Evolutionary conservation across 345 rosid species (phyloP), one percentile per base, ranked within the genome.

Genomic region (Brassica carinata): DNA sequence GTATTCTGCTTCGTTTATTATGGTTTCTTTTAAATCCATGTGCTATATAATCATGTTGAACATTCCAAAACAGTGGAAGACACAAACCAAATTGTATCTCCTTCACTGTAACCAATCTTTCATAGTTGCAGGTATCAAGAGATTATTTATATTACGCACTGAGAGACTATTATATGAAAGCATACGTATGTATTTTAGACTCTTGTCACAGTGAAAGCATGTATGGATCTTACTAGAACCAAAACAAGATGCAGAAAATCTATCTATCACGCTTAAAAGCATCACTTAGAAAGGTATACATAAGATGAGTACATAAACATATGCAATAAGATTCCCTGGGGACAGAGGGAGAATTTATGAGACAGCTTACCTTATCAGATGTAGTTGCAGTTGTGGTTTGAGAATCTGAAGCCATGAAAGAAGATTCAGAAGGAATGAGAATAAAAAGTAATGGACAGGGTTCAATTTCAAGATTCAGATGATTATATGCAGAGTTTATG

Each of bases 321-420:
- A 38, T 5, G 36, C 65, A 29, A 30, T 29, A 71, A 58, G 64
- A 63, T 15, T 80, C 62, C 64, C 5, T 36, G 67, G 58, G 10
- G 40, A 74, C 62, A 11, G 45, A 43, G 8, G 7, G 27, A 73
- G 13, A 29, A 5, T 13, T 18, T 67, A n/a, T 79, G 43, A 69
- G 10, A 5, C 55, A 38, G 48, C 51, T 75, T 64, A 80, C 83
- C 72, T 63, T 70, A 69, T 80, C 72, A 75, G 79, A 31, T 27
- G 23, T 53, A 80, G 48, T 63, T 26, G 36, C 62, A 69, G 79
- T 36, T 34, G 67, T 15, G 40, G 79, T 53, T 62, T 63, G 67
- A 75, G 83, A 80, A 80, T 80, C 79, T 23, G 83, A 69, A 75
- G 83, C 79, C 83, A 80, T 80, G 83, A 76, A 74, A 79, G 78